Base-by-base conservation (phyloP, 2,329 filamentous ascomycete species). In the Pseudogymnoascus sp. region DNA sequence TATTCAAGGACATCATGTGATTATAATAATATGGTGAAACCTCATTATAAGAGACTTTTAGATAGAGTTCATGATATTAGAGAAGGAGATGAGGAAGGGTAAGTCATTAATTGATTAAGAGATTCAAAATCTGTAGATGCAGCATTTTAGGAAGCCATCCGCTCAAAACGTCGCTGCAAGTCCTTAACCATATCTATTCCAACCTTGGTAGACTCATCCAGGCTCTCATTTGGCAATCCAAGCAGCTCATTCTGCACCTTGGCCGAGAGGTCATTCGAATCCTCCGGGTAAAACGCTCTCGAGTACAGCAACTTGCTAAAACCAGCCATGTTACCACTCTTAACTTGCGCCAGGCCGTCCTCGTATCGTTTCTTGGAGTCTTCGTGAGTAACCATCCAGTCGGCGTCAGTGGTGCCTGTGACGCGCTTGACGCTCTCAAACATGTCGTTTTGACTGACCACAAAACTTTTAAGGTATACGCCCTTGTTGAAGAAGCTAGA, bases 371-470 rank as follows among this genome's bases (percentile, higher is more conserved):
- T 57, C 13, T 65, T 16, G 16, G 19, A 34, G 4, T 60, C 57
- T 36, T 67, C 63, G 4, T 66, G 43, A 8, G 57, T 62, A 39
- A 70, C 67, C 60, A 61, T 61, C 69, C 69, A 71, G 34, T 69
- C 69, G 2, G 60, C 43, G 5, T 69, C 67, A 2, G 37, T 67
- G 7, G 62, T 64, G 1, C 66, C 65, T 6, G 64, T 67, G 10
- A 67, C 69, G 4, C 73, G 68, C 37, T 68, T 62, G 6, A 71
- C 67, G 7, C 68, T 70, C 6, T 70, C 72, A 5, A 75, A 74
- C 75, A 85, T 85, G 5, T 85, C 81, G 19, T 75, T 75, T 68
- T 85, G 82, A 61, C 68, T 79, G 64, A 82, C 63, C 4, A 71
- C 68, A 71, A 83, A 83, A 62, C 77, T 79, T n/a, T 72, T 74